Percentiles rank a stretch among this genome's conserved stretches.
Evolutionary conservation across 106 monocot genomes (phyloP).

Genomic region (Narthecium ossifragum): DNA sequence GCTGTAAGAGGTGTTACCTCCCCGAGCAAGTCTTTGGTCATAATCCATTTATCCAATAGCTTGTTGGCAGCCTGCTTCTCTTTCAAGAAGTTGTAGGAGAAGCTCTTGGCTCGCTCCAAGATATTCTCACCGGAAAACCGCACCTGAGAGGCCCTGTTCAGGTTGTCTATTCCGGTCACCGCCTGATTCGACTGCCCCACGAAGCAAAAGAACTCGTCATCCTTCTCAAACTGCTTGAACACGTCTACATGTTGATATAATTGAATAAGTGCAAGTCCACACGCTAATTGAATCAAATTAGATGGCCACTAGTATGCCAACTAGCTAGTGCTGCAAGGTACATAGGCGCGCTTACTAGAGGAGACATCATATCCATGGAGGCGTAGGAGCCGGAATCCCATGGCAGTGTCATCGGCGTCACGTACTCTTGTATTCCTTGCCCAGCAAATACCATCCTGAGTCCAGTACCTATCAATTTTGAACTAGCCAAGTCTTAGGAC

Average conservation of each 20-base stretch:
- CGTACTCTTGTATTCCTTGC: slow-evolving; percentile 63
- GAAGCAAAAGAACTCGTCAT: slow-evolving; percentile 86
- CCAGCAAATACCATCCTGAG: slow-evolving; percentile 78
- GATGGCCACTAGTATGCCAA: no score
- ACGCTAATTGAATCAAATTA: no score
- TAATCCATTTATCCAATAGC: slow-evolving; percentile 89
- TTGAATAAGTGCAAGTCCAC: no score
- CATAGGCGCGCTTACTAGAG: slow-evolving; percentile 26
- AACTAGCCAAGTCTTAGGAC: background rate
- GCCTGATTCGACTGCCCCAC: slow-evolving; percentile 86
- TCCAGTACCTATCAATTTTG: slow-evolving; percentile 43
- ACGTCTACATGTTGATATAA: no score
- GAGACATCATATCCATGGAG: slow-evolving; percentile 90
- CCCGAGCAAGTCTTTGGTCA: slow-evolving; percentile 83
- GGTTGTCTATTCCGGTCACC: slow-evolving; percentile 85
- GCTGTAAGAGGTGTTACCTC: slow-evolving; percentile 65
- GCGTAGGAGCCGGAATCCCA: slow-evolving; percentile 87
- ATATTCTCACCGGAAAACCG: slow-evolving; percentile 55
- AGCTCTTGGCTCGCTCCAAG: slow-evolving; percentile 47
- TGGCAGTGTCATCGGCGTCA: slow-evolving; percentile 87
- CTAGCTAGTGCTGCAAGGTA: no score
- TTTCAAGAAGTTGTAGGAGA: slow-evolving; percentile 54
- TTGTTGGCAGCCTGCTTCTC: slow-evolving; percentile 41
- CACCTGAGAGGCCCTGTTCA: slow-evolving; percentile 77
- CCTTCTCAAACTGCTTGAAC: slow-evolving; percentile 64